Evolutionary conservation across 1,139 yeast genomes (phyloP).

Genomic region (Lizanozyma gosingica): DNA sequence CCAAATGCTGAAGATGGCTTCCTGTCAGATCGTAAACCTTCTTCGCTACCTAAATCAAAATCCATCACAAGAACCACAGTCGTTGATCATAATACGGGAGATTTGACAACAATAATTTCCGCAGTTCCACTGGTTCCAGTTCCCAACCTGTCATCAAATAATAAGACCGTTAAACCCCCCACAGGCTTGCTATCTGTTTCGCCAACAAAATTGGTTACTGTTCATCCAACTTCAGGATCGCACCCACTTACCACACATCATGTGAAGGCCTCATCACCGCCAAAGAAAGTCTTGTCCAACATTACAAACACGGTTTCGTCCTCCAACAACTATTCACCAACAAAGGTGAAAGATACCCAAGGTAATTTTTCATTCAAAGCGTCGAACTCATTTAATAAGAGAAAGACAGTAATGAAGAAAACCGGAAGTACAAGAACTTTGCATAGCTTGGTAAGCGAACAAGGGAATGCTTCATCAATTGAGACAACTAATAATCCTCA

Average conservation of each 20-base stretch:
- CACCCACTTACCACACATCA: slow-evolving; percentile 2
- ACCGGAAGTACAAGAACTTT: background rate
- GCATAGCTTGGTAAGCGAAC: background rate
- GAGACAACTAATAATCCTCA: slow-evolving; percentile 1
- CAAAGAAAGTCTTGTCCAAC: slow-evolving; percentile 17
- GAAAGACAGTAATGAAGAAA: slow-evolving; percentile 18
- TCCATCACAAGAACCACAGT: slow-evolving; percentile 3
- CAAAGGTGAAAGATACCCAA: slow-evolving; percentile 4
- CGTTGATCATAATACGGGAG: slow-evolving; percentile 2
- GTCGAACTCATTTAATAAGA: slow-evolving; percentile 32
- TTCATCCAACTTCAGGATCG: slow-evolving; percentile 15
- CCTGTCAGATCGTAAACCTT: slow-evolving; percentile 5
- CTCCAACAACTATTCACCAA: slow-evolving; percentile 11
- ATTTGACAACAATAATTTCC: slow-evolving; percentile 5
- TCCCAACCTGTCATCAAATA: slow-evolving; percentile 14
- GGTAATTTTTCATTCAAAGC: slow-evolving; percentile 18
- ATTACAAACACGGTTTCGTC: slow-evolving; percentile 21
- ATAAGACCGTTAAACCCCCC: slow-evolving; percentile 22
- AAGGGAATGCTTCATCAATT: slow-evolving; percentile 3
- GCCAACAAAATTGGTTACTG: slow-evolving; percentile 25
- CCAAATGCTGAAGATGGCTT: background rate
- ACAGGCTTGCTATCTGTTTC: slow-evolving; percentile 39
- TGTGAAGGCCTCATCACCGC: slow-evolving; percentile 7
- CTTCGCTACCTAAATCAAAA: slow-evolving; percentile 10
- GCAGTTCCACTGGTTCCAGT: slow-evolving; percentile 10